Evolutionary conservation across 176 grass and related monocot genomes (phyloP).

Genomic region (Cocos nucifera): DNA sequence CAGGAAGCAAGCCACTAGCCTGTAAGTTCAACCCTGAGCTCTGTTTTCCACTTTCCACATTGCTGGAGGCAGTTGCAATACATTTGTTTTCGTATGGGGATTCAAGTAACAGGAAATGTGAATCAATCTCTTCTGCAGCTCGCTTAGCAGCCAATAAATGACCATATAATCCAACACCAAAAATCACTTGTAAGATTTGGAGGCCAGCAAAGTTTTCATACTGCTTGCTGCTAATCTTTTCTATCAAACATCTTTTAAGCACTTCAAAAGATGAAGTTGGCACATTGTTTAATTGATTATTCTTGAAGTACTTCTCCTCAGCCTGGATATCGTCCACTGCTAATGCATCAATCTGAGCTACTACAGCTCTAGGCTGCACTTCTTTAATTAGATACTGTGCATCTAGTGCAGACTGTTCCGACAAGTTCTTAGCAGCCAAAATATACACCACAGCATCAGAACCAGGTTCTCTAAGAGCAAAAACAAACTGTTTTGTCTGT

Average conservation of each 20-base stretch:
- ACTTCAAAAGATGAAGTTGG: slow-evolving; percentile 74
- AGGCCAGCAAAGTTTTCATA: slow-evolving; percentile 68
- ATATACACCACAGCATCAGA: slow-evolving; percentile 64
- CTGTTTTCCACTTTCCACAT: slow-evolving; percentile 17
- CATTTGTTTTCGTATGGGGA: slow-evolving; percentile 64
- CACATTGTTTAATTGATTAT: slow-evolving; percentile 30
- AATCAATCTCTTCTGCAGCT: slow-evolving; percentile 53
- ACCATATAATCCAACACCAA: slow-evolving; percentile 79
- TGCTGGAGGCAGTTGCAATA: slow-evolving; percentile 1
- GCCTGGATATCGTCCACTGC: slow-evolving; percentile 55
- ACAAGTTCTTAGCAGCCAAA: slow-evolving; percentile 69
- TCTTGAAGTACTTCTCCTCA: slow-evolving; percentile 52
- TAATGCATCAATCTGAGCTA: slow-evolving; percentile 56
- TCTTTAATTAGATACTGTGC: slow-evolving; percentile 58
- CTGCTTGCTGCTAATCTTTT: slow-evolving; percentile 70
- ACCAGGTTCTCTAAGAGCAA: slow-evolving; percentile 59
- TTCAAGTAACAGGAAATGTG: slow-evolving; percentile 72
- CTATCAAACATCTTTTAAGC: slow-evolving; percentile 60
- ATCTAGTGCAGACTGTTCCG: slow-evolving; percentile 68
- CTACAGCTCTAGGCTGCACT: slow-evolving; percentile 61
- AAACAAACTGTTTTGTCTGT: slow-evolving; percentile 83
- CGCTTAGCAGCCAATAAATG: slow-evolving; percentile 84
- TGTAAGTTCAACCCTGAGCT: slow-evolving; percentile 30
- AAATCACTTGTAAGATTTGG: slow-evolving; percentile 84
- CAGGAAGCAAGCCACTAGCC: slow-evolving; percentile 39